phyloP scores from a whole-genome alignment of 2,329 filamentous ascomycete genomes.

The Paecilomyces niveus region DNA sequence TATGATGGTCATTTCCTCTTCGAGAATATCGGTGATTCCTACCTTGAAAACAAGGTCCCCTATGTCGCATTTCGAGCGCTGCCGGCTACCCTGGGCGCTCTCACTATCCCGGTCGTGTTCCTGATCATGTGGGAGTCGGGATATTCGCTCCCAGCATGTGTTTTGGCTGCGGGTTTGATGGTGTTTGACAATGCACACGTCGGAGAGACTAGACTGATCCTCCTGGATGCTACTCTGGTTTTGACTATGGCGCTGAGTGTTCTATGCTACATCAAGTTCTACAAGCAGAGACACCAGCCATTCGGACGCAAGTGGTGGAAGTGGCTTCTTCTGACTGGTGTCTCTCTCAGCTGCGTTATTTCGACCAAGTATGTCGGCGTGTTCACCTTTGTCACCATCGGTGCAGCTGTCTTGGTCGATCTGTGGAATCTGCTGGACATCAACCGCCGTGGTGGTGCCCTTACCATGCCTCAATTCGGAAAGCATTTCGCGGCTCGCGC shows the following conservation, averaged over 20 bases:
- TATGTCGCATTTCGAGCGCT: constrained; percentile 94
- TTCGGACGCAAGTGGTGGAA: constrained; percentile 99
- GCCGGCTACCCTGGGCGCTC: constrained; percentile 81
- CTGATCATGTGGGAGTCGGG: constrained; percentile 99
- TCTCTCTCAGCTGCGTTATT: constrained; percentile 92
- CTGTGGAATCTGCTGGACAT: constrained; percentile 91
- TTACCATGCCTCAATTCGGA: constrained; percentile 69
- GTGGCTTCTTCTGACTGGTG: constrained; percentile 92
- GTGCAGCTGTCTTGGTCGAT: constrained; percentile 87
- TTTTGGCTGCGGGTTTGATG: constrained; percentile 76
- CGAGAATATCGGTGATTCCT: constrained; percentile 98
- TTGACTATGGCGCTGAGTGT: constrained; percentile 95
- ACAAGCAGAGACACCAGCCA: constrained; percentile 82
- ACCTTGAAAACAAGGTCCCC: constrained; percentile 92
- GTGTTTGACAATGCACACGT: constrained; percentile 98
- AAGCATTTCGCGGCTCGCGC: constrained; percentile 86
- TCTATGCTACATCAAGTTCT: constrained; percentile 92
- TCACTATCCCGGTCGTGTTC: constrained; percentile 91
- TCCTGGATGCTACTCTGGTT: constrained; percentile 88
- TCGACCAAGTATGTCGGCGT: constrained; percentile 96
- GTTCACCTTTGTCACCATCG: constrained; percentile 96
- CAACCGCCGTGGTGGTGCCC: constrained; percentile 72
- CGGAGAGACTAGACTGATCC: constrained; percentile 88
- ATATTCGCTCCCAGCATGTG: constrained; percentile 87
- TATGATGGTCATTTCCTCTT: constrained; percentile 97